Evolutionary conservation across 1,284 basidiomycete genomes (phyloP), one percentile per base, ranked within the genome.

Genomic region (Leccinum ponderosum): DNA sequence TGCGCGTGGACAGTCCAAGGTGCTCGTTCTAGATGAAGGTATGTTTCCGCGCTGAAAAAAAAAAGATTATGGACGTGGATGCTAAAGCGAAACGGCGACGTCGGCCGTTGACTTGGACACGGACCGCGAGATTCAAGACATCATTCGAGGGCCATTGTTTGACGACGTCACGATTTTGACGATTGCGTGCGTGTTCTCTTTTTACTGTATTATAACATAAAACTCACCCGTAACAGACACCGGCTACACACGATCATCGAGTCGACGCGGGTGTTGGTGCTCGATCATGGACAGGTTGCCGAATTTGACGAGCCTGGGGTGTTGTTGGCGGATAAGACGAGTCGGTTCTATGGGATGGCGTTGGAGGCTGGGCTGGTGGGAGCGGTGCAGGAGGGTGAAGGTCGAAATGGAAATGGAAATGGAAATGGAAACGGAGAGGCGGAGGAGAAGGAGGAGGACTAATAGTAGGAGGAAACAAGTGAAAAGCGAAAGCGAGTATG

Each of bases 181-280:
- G 7, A 93, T 95, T 66, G 92, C 91, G 86, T 91, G 78, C 67
- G 78, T 65, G 12, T 11, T 27, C 9, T 25, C 1, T 8, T 14
- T 7, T 20, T 29, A 3, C 2, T 33, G 12, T 47, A 4, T 7
- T 14, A 12, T 7, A 22, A 47, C 11, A 22, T 22, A 22, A 7
- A 3, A 50, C 15, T 50, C 25, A 29, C 6, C 1, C 2, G 3
- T n/a, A 6, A 64, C 66, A 93, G 93, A 20, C 94, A 95, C 74
- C 86, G 94, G 1, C 78, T 97, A 59, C 94, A 96, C 72, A 97
- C 95, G 3, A 96, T 98, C 69, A 85, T 97, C 62, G 89, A 95
- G 68, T 94, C 88, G 44, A 89, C 93, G 65, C 85, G 88, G 37
- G 87, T 98, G 11, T 75, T 97, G 29, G 95, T 97, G 12, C 85